A percentile compares a stretch with the other conserved stretches of the same genome.
phyloP scores from a whole-genome alignment of 2,329 filamentous ascomycete species.

The Chalara sp. region DNA sequence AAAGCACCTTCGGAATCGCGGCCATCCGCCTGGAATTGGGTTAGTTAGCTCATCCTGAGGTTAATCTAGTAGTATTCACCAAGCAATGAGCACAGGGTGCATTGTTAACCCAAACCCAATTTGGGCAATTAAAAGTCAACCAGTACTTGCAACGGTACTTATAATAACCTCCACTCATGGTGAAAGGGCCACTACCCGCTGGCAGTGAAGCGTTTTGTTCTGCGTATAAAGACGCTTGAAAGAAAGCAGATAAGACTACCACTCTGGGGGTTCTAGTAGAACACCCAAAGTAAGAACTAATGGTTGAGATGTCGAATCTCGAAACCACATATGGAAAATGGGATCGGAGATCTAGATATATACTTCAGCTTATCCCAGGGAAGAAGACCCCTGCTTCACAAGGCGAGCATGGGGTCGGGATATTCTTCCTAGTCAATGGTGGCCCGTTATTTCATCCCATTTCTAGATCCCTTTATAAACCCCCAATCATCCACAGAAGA shows the following conservation, averaged over 20 bases:
- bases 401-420: no score
- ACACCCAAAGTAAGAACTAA: no score
- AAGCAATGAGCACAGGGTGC: constrained; percentile 42
- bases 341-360: no score
- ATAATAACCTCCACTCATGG: constrained; percentile 32
- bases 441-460: no score
- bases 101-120: constrained; percentile 49
- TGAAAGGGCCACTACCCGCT: constrained; percentile 23
- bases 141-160: constrained; percentile 51
- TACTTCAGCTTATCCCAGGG: no score
- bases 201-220: constrained; percentile 22
- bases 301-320: no score
- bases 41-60: background rate
- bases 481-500: no score
- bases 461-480: no score
- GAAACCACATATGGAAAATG: no score
- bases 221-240: constrained; percentile 14
- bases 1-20: constrained; percentile 35
- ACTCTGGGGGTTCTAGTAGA: background rate
- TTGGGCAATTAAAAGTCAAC: constrained; percentile 42
- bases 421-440: no score
- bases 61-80: constrained; percentile 30
- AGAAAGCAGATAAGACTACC: background rate
- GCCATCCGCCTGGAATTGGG: constrained; percentile 37
- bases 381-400: no score